These are phyloP conservation scores for Xeromyces bisporus DNA, from an alignment of 495 filamentous ascomycete genomes.

Conservation along the genomic window DNA sequence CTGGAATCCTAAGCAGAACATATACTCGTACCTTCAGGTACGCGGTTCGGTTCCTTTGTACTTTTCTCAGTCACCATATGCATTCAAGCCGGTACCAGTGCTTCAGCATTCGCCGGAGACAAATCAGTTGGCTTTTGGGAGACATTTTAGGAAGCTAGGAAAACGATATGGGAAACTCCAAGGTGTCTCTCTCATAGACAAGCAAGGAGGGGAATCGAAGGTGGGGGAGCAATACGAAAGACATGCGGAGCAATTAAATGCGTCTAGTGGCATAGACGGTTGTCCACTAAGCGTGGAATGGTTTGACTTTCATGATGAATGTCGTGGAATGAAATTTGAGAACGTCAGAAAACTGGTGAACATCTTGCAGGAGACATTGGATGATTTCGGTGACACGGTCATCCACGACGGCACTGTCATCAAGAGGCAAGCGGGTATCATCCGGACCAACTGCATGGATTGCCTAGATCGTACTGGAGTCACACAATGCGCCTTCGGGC, in stretches of 20 bases:
- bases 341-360: constrained; percentile 69
- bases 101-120: constrained; percentile 58
- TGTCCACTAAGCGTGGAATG: constrained; percentile 59
- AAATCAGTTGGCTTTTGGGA: constrained; percentile 60
- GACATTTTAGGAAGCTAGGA: constrained; percentile 54
- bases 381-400: constrained; percentile 46
- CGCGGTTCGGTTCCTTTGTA: constrained; percentile 82
- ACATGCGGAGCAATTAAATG: constrained; percentile 42
- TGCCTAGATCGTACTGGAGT: constrained; percentile 90
- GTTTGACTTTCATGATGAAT: constrained; percentile 89
- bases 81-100: constrained; percentile 72
- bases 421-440: constrained; percentile 49
- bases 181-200: constrained; percentile 74
- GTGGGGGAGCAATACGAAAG: constrained; percentile 64
- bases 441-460: constrained; percentile 95
- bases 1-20: constrained; percentile 43
- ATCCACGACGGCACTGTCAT: constrained; percentile 32
- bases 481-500: constrained; percentile 72
- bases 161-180: constrained; percentile 59
- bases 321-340: constrained; percentile 93
- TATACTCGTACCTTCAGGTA: constrained; percentile 71
- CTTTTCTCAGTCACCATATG: constrained; percentile 85
- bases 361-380: constrained; percentile 43
- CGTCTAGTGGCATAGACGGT: constrained; percentile 36
- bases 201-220: constrained; percentile 58